phyloP scores from a whole-genome alignment of 148 eudicot genomes.

The Spergularia marina region DNA sequence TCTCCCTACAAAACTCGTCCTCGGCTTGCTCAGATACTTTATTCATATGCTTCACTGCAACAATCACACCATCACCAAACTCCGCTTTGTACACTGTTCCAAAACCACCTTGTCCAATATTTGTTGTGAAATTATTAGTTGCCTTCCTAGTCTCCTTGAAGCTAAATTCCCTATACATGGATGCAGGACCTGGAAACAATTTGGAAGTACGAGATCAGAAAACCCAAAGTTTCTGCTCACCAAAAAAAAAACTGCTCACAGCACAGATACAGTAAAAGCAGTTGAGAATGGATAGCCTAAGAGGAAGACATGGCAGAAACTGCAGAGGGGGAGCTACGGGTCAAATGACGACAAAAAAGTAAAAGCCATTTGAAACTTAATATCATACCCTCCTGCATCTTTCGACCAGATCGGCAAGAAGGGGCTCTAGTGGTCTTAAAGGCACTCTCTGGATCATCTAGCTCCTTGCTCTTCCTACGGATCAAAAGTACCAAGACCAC shows the following conservation, averaged over 20 bases:
- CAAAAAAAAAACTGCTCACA: too few species aligned
- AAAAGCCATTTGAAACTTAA: neutral
- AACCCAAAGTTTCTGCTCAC: neutral
- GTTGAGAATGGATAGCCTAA: neutral
- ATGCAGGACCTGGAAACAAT: slow-evolving; percentile 55
- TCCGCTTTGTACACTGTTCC: slow-evolving; percentile 86
- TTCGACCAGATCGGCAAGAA: slow-evolving; percentile 45
- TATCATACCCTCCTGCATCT: slow-evolving; percentile 63
- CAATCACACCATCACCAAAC: slow-evolving; percentile 62
- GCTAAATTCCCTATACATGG: slow-evolving; percentile 66
- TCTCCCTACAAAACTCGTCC: slow-evolving; percentile 88
- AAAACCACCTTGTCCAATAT: slow-evolving; percentile 92
- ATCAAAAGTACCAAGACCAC: slow-evolving; percentile 56
- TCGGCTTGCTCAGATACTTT: slow-evolving; percentile 87
- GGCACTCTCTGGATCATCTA: slow-evolving; percentile 46
- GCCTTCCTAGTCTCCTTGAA: slow-evolving; percentile 84
- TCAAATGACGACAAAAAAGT: neutral
- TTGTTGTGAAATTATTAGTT: slow-evolving; percentile 63
- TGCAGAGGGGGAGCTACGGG: neutral
- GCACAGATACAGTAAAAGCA: neutral
- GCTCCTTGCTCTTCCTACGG: slow-evolving; percentile 67
- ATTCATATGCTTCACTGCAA: slow-evolving; percentile 83
- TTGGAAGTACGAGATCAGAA: slow-evolving; percentile 2
- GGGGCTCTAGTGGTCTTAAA: slow-evolving; percentile 42
- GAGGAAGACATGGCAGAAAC: neutral